Evolutionary conservation across 1,284 basidiomycete species (phyloP).

Genomic region (Ustanciosporium gigantosporum): DNA sequence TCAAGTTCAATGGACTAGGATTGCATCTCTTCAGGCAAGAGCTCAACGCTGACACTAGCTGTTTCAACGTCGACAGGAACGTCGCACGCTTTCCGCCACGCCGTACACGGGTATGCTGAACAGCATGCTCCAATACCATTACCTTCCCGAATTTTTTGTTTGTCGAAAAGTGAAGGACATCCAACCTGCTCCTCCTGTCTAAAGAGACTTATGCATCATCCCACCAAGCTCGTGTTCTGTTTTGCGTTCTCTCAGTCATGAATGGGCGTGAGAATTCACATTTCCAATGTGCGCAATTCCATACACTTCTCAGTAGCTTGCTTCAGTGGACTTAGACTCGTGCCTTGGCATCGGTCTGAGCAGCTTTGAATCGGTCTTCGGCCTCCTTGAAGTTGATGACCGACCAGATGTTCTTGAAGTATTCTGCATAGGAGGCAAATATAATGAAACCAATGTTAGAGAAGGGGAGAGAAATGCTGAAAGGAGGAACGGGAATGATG

Average conservation of each 20-base stretch:
- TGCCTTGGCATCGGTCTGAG: slow-evolving; percentile 45
- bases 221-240: background rate
- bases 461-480: background rate
- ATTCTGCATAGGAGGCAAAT: slow-evolving; percentile 16
- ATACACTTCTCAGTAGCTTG: too few species aligned
- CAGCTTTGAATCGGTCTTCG: slow-evolving; percentile 57
- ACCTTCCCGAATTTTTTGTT: slow-evolving; percentile 67
- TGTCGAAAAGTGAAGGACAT: slow-evolving; percentile 53
- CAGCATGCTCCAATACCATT: slow-evolving; percentile 85
- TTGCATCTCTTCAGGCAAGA: too few species aligned
- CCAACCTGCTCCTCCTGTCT: slow-evolving; percentile 36
- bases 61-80: slow-evolving; percentile 74
- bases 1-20: background rate
- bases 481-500: background rate
- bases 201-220: slow-evolving; percentile 8
- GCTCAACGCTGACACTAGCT: too few species aligned
- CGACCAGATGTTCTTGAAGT: slow-evolving; percentile 61
- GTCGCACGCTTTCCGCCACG: slow-evolving; percentile 72
- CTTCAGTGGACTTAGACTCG: too few species aligned
- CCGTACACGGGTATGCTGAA: slow-evolving; percentile 83
- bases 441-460: background rate
- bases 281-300: slow-evolving; percentile 1
- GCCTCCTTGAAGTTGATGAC: slow-evolving; percentile 62
- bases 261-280: slow-evolving; percentile 3
- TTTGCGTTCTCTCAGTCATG: slow-evolving; percentile 6